These are phyloP conservation scores for Pseudonitzschia multistriata DNA, from an alignment of 108 stramenopile genomes.

Conservation along the genomic window DNA sequence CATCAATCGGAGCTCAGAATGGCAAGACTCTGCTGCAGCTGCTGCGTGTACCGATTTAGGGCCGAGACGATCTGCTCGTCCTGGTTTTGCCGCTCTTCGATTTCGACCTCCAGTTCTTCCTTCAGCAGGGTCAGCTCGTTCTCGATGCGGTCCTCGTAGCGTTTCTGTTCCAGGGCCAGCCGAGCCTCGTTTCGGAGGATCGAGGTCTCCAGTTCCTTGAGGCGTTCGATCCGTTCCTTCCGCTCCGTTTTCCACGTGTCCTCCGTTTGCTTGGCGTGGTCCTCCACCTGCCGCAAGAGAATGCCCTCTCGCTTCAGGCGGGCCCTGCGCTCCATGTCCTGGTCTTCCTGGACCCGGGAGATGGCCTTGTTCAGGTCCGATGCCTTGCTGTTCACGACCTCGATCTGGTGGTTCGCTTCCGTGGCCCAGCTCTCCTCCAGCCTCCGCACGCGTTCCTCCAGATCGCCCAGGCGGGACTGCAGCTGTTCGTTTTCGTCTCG, in stretches of 20 bases:
- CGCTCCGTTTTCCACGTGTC: conserved; percentile 67
- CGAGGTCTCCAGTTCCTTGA: conserved; percentile 57
- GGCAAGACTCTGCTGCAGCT: conserved; percentile 85
- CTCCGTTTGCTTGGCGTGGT: conserved; percentile 72
- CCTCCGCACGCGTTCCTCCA: conserved; percentile 58
- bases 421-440: conserved; percentile 59
- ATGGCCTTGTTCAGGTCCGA: conserved; percentile 56
- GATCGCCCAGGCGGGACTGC: conserved; percentile 41
- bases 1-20: conserved; percentile 35
- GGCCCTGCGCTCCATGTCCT: conserved; percentile 76
- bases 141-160: conserved; percentile 66
- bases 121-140: conserved; percentile 70
- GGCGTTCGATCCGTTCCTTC: conserved; percentile 61
- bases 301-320: conserved; percentile 82
- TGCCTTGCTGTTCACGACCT: conserved; percentile 47
- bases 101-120: conserved; percentile 66
- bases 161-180: conserved; percentile 58
- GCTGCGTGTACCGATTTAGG: conserved; percentile 85
- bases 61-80: conserved; percentile 91
- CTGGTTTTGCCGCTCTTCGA: conserved; percentile 67
- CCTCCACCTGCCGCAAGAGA: conserved; percentile 86
- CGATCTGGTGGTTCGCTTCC: conserved; percentile 48
- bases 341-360: conserved; percentile 53
- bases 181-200: conserved; percentile 62
- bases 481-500: conserved; percentile 49